Base-by-base conservation (phyloP, 306 rosid genomes). In the Fragaria vesca region DNA sequence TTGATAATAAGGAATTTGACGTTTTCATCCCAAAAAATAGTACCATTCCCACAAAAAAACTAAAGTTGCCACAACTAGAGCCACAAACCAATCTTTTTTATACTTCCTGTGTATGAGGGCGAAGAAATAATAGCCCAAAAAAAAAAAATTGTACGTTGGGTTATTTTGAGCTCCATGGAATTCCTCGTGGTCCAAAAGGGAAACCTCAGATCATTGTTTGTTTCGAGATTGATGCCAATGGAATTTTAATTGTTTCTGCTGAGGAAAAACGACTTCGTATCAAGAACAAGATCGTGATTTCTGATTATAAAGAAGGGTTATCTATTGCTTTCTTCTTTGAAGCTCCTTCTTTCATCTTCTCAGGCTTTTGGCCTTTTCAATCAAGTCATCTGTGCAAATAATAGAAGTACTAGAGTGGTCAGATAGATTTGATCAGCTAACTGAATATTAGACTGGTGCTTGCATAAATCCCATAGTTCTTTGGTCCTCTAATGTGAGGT, bases 401-500 rank as follows among this genome's bases (percentile, higher is more conserved):
- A 76, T 63, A 10, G 50, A 60, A 47, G 20, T 13, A 28, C 16
- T 62, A 28, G 30, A 63, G 76, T 67, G 55, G 61, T 76, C 50
- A 80, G 71, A 71, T 68, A 52, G 34, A 83, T 36, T 10, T 74
- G 8, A 54, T 69, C 54, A 16, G 77, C 47, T 34, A 28, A 72
- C 47, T 32, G 43, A 51, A 61, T 67, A 62, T 58, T 58, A 10
- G 43, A 38, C 6, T 26, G 32, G 42, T 57, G 46, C 26, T 57
- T 57, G 51, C 73, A 66, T 50, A 72, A 55, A 71, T 85, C 91
- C 97, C 99, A 92, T 92, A 38, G 97, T 82, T 84, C 79, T 90
- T 88, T 91, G 81, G 88, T 95, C 99, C 9, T 84, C 78, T 75
- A 81, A 65, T 80, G 4, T 88, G 68, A 95, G 89, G 2, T 45